Evolutionary conservation across 192 early-diverging fungal species (phyloP).

Genomic region (Backusella luteola): DNA sequence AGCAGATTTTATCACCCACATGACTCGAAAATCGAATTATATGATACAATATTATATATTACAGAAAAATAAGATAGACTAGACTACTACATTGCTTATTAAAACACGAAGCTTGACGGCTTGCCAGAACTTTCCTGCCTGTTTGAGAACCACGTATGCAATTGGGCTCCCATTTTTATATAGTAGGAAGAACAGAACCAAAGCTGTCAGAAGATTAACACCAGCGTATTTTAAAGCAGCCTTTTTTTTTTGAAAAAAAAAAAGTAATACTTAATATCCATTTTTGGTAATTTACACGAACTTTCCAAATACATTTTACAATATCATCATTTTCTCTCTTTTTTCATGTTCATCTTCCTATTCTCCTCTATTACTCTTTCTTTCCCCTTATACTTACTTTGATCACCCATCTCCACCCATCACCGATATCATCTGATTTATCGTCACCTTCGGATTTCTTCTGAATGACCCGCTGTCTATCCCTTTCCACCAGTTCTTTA

Average conservation of each 20-base stretch:
- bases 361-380: neutral
- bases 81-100: slow-evolving; percentile 5
- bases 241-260: slow-evolving; percentile 11
- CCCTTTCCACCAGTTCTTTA: slow-evolving; percentile 27
- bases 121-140: neutral
- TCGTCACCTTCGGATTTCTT: slow-evolving; percentile 2
- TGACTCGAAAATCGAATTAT: neutral
- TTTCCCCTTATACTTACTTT: neutral
- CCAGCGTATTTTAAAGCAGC: slow-evolving; percentile 32
- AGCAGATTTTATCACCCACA: neutral
- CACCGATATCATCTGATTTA: slow-evolving; percentile 14
- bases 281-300: neutral
- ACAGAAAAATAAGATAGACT: neutral
- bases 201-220: slow-evolving; percentile 33
- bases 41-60: neutral
- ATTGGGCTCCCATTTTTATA: slow-evolving; percentile 29
- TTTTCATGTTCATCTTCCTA: neutral
- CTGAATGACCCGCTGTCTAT: slow-evolving; percentile 7
- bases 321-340: neutral
- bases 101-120: neutral
- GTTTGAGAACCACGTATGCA: slow-evolving; percentile 17
- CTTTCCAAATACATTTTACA: neutral
- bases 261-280: neutral
- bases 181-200: slow-evolving; percentile 22
- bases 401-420: slow-evolving; percentile 25